Conservation (phyloP, 805 yeast species). For the Metschnikowia cerradonensis region DNA sequence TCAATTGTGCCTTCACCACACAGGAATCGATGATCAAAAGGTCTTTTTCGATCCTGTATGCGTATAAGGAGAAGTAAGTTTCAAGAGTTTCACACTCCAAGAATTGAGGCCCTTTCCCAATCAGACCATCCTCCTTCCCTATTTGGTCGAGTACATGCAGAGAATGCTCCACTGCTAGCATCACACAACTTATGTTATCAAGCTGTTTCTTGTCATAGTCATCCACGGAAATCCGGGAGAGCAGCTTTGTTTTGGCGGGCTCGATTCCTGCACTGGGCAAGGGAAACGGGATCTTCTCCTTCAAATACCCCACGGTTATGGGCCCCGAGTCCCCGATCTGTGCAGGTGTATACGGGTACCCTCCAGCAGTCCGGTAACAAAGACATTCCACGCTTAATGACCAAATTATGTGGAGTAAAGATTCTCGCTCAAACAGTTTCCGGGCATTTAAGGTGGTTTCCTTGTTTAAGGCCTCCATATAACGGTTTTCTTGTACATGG, state of each 20-base stretch:
- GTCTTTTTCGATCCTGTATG: slow-evolving; percentile 13
- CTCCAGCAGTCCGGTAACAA: slow-evolving; percentile 16
- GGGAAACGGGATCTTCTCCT: not conserved
- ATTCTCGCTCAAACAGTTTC: slow-evolving; percentile 23
- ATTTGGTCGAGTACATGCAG: slow-evolving; percentile 10
- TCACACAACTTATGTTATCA: slow-evolving; percentile 11
- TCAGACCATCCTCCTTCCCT: slow-evolving; percentile 6
- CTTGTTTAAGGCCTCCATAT: slow-evolving; percentile 15
- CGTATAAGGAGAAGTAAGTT: slow-evolving; percentile 1
- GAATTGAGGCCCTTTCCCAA: slow-evolving; percentile 6
- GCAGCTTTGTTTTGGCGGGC: not conserved
- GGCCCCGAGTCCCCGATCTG: slow-evolving; percentile 3
- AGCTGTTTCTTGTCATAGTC: not conserved
- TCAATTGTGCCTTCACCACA: slow-evolving; percentile 28
- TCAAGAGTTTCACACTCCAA: slow-evolving; percentile 7
- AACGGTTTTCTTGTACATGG: slow-evolving; percentile 18
- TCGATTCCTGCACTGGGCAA: not conserved
- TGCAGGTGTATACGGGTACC: slow-evolving; percentile 19
- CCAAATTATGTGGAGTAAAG: slow-evolving; percentile 24
- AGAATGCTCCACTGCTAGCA: slow-evolving; percentile 13
- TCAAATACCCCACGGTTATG: not conserved
- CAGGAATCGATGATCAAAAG: slow-evolving; percentile 33
- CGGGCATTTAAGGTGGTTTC: slow-evolving; percentile 9
- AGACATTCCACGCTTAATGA: slow-evolving; percentile 17
- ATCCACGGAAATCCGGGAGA: not conserved